Conservation (phyloP, 441 rosid genomes). For the Mallotus japonicus region DNA sequence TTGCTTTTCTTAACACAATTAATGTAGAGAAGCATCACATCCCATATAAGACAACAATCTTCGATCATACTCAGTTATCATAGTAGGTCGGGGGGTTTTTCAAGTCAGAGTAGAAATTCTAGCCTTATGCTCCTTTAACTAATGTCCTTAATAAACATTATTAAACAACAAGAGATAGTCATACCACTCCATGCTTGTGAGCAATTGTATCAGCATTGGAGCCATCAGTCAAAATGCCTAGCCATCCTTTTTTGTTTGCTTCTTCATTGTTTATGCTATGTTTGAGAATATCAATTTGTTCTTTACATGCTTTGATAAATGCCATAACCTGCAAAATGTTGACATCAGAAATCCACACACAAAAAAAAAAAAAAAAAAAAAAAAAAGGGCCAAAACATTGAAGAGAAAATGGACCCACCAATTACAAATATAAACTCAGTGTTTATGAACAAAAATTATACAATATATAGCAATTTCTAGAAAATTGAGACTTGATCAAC, state of each 20-base stretch:
- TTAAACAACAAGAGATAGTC: constrained; percentile 24
- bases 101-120: background rate
- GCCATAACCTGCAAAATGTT: constrained; percentile 53
- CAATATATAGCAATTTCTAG: too few relatives aligned
- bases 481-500: too few relatives aligned
- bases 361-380: background rate
- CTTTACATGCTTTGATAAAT: constrained; percentile 88
- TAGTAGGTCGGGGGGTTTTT: background rate
- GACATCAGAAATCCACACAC: too few relatives aligned
- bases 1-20: background rate
- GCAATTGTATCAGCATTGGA: constrained; percentile 76
- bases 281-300: constrained; percentile 80
- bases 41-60: constrained; percentile 3
- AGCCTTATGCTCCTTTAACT: background rate
- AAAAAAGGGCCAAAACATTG: background rate
- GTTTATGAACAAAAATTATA: too few relatives aligned
- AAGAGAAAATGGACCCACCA: background rate
- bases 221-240: constrained; percentile 51
- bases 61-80: background rate
- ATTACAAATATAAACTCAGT: too few relatives aligned
- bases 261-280: constrained; percentile 71
- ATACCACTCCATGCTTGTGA: constrained; percentile 97
- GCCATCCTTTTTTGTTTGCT: constrained; percentile 78
- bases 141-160: background rate
- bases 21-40: background rate